These are phyloP conservation scores for Misopates orontium DNA, from an alignment of 257 asterid genomes.

Conservation along the genomic window DNA sequence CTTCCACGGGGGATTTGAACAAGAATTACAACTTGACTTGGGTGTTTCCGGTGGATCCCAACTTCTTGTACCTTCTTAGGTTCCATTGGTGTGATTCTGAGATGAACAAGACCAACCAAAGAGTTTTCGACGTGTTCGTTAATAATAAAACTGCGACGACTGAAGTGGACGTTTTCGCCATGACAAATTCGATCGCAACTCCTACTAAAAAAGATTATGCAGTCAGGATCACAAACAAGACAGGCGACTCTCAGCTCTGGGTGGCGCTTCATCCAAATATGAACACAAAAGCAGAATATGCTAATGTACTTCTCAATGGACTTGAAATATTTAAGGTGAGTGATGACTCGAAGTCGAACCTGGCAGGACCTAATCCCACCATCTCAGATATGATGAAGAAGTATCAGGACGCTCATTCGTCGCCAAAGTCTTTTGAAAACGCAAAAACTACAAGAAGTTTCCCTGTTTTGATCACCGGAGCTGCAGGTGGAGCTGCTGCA, in stretches of 20 bases:
- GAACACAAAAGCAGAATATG: constrained; percentile 32
- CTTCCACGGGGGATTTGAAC: constrained; percentile 41
- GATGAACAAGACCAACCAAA: constrained; percentile 51
- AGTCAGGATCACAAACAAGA: constrained; percentile 36
- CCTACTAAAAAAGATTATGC: constrained; percentile 61
- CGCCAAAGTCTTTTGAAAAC: constrained; percentile 30
- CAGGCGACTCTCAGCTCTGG: constrained; percentile 44
- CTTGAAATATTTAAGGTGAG: constrained; percentile 82
- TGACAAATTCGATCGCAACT: constrained; percentile 36
- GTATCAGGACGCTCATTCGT: constrained; percentile 36
- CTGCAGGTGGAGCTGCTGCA: constrained; percentile 83
- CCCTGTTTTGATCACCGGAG: constrained; percentile 52
- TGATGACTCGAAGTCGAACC: constrained; percentile 39
- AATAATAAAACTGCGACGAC: constrained; percentile 61
- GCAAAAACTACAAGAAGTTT: constrained; percentile 16
- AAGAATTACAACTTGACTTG: constrained; percentile 60
- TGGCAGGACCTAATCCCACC: constrained; percentile 82
- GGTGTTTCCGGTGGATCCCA: constrained; percentile 69
- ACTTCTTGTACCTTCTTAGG: constrained; percentile 67
- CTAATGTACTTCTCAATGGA: constrained; percentile 73
- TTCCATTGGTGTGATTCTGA: constrained; percentile 92
- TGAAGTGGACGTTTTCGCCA: constrained; percentile 42
- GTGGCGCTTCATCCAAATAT: constrained; percentile 55
- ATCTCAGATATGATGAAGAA: constrained; percentile 77
- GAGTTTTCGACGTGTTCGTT: constrained; percentile 60